These are phyloP conservation scores for Cercophora sp. DNA, from an alignment of 495 filamentous ascomycete species.

Conservation along the genomic window DNA sequence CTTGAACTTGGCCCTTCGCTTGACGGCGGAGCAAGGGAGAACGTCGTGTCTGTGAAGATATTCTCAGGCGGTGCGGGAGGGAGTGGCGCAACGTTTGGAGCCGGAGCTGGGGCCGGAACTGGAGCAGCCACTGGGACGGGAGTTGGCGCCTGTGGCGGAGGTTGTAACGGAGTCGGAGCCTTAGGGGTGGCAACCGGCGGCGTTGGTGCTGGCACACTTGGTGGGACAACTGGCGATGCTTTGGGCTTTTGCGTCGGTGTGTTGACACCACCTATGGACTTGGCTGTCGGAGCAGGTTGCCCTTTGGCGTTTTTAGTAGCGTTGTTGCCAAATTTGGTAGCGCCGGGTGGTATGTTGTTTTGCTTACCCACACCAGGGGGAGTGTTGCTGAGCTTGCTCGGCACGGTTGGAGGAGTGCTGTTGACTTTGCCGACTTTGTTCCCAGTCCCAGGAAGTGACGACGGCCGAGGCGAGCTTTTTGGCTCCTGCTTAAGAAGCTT, in stretches of 20 bases:
- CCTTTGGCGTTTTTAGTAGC: slow-evolving; percentile 26
- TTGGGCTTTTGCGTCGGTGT: slow-evolving; percentile 3
- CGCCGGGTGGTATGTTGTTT: no score
- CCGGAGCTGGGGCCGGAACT: slow-evolving; percentile 7
- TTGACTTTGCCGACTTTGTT: slow-evolving; percentile 13
- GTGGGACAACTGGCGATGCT: slow-evolving; percentile 11
- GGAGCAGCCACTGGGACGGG: neutral
- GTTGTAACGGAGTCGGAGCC: slow-evolving; percentile 9
- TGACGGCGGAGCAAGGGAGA: slow-evolving; percentile 37
- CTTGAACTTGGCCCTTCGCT: slow-evolving; percentile 19
- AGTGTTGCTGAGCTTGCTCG: slow-evolving; percentile 33
- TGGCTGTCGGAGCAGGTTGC: slow-evolving; percentile 8
- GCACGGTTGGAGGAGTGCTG: slow-evolving; percentile 22
- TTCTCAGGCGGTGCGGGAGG: slow-evolving; percentile 18
- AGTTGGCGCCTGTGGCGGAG: slow-evolving; percentile 6
- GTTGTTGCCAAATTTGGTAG: neutral
- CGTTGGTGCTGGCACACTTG: slow-evolving; percentile 12
- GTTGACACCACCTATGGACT: slow-evolving; percentile 5
- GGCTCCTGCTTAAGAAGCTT: slow-evolving; percentile 15
- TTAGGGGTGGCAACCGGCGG: slow-evolving; percentile 12
- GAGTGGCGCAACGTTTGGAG: neutral
- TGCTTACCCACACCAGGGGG: neutral
- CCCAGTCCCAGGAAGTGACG: slow-evolving; percentile 10
- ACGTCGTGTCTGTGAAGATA: slow-evolving; percentile 43
- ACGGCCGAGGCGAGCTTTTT: slow-evolving; percentile 19